Base-by-base conservation (phyloP, 163 green algal species). In the Prototheca wickerhamii region DNA sequence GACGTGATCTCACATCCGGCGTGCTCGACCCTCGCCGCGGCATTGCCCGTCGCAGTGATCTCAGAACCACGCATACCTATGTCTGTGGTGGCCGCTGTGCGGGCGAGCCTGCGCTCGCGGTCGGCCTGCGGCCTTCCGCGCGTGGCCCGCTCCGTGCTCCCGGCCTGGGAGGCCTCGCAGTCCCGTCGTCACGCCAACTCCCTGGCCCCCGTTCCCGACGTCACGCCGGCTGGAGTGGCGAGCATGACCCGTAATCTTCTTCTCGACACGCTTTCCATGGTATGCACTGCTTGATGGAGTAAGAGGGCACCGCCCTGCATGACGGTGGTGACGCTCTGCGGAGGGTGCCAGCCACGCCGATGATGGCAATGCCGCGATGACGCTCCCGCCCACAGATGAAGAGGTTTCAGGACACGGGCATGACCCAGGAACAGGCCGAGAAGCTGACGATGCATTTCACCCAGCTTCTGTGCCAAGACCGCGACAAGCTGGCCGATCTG, bases 401-500 rank as follows among this genome's bases (percentile, higher is more conserved):
- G 50, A 67, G 65, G 18, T 82, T 89, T 69, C 86, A 91, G 64
- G 62, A 55, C 6, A 25, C 83, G 1, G 86, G 88, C 2, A 67
- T 95, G 26, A 64, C 65, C 0, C 70, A 84, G 30, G 59, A 83
- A 26, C 80, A 91, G 58, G 71, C 87, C 34, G 85, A 95, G 56
- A n/a, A 63, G 28, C 56, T 95, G 51, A 86, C 86, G 2, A 31
- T 70, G 44, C 54, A 84, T 28, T 73, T 97, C 10, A 87, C 89
- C 21, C 74, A 84, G 55, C 63, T 95, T 17, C 75, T 97, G 34
- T 79, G 89, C 43, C 34, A 74, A 0, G 92, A 86, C 64, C 82
- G 86, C 33, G 70, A 88, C 34, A 86, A 86, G 40, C 79, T 95
- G 63, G 76, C 86, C 8, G 80, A 90, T 17, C 68, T 68, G 15